Base-by-base conservation (phyloP, 140 eudicot genomes). In the Cichorium intybus region DNA sequence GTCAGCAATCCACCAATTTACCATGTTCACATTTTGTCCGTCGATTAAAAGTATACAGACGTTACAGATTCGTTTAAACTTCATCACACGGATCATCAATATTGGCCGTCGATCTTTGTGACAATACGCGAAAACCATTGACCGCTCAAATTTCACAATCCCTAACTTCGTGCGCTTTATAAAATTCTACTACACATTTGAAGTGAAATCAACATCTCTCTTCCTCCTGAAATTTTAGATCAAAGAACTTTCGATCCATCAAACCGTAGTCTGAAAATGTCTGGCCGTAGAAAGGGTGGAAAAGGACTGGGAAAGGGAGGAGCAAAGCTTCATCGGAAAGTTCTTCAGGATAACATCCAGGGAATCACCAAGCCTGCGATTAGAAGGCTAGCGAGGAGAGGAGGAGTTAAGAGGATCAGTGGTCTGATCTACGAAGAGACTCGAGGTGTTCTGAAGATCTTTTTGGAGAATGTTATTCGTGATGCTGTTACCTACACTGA, bases 271-370 rank as follows among this genome's bases (percentile, higher is more conserved):
- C 49, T 1, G 49, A 50, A 7, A 20, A 71, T 61, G 70, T 61
- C 70, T 4, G 70, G 77, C 0, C 63, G 77, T 0, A 70, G 77
- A 14, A 71, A 71, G 56, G 76, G 77, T 0, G 73, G 79, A 10
- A 64, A 74, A 53, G 73, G 79, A 53, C 33, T 64, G n/a, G 79
- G 79, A 24, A 74, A 74, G 68, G 79, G 79, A 15, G 79, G 79
- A 65, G 79, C 73, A 24, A 74, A 74, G 61, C 79, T 73, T 22
- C 79, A 65, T 14, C 54, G 79, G 35, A 74, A 74, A 20, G 79
- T 74, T 10, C 68, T 74, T 15, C 33, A 68, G 4, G 79, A 74
- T 26, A 74, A 74, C 62, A 74, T 74, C 12, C 79, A 65, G 62
- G 79, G 79, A 4, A 65, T 74, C 61, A 74, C 79, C 9, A 74